Evolutionary conservation across 495 filamentous ascomycete genomes (phyloP).

Genomic region (Talaromyces thailandensis): DNA sequence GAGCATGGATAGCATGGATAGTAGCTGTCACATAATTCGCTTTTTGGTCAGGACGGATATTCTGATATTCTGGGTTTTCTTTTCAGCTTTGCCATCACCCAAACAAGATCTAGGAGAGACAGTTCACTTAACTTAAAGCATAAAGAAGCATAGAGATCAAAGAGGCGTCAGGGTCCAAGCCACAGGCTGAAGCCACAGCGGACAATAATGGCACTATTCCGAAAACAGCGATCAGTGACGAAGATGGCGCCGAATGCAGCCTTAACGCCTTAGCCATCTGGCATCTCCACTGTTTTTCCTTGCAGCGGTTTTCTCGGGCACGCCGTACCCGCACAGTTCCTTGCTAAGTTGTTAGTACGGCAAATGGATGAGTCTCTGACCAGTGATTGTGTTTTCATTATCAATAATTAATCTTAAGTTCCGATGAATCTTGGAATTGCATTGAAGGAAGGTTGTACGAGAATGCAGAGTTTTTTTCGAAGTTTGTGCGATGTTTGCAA

Average conservation of each 20-base stretch:
- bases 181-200: neutral
- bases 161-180: neutral
- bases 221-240: neutral
- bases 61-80: neutral
- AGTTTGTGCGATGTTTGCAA: neutral
- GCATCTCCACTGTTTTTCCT: neutral
- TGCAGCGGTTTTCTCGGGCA: neutral
- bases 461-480: neutral
- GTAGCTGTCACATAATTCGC: neutral
- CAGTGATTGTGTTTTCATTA: neutral
- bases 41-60: neutral
- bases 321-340: neutral
- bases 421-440: neutral
- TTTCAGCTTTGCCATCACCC: neutral
- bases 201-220: neutral
- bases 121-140: too few species aligned
- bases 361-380: neutral
- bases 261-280: neutral
- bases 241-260: neutral
- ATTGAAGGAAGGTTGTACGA: neutral
- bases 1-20: neutral
- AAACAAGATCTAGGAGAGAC: neutral
- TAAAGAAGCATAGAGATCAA: neutral
- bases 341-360: neutral
- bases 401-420: neutral